Evolutionary conservation across 2,329 filamentous ascomycete species (phyloP).

Genomic region (Fusarium hainanense): DNA sequence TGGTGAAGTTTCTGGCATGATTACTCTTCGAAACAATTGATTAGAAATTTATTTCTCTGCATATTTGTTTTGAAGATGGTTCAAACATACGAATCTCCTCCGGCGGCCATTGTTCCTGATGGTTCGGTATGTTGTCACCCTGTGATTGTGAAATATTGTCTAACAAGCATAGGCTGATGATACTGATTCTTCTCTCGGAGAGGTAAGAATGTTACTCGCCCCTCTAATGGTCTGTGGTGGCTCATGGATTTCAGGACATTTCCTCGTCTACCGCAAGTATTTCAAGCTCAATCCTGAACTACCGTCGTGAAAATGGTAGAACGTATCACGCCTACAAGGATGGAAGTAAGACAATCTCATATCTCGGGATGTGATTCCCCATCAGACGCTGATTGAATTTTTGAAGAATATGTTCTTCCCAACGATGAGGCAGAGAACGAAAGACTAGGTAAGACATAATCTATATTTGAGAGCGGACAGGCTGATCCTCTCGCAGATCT

Average conservation of each 20-base stretch:
- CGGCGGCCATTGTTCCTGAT: not conserved
- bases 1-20: not conserved
- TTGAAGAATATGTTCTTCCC: conserved; percentile 37
- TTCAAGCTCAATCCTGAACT: conserved; percentile 14
- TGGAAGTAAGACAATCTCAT: not conserved
- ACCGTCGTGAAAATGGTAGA: conserved; percentile 18
- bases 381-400: no score
- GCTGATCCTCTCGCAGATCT: conserved; percentile 1
- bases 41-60: no score
- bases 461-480: not conserved
- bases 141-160: not conserved
- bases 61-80: not conserved
- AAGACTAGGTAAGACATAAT: conserved; percentile 14
- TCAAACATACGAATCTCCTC: not conserved
- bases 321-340: conserved; percentile 24
- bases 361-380: no score
- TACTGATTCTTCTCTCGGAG: conserved; percentile 12
- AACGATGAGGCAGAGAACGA: conserved; percentile 36
- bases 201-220: not conserved
- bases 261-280: conserved; percentile 4
- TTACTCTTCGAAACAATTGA: no score
- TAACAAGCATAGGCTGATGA: not conserved
- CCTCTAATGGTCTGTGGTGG: rapidly evolving
- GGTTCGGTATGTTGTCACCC: not conserved
- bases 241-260: not conserved